Percentiles rank a stretch among this genome's conserved stretches.
Evolutionary conservation across 768 basidiomycete species (phyloP).

Genomic region (Mycena leptocephala): DNA sequence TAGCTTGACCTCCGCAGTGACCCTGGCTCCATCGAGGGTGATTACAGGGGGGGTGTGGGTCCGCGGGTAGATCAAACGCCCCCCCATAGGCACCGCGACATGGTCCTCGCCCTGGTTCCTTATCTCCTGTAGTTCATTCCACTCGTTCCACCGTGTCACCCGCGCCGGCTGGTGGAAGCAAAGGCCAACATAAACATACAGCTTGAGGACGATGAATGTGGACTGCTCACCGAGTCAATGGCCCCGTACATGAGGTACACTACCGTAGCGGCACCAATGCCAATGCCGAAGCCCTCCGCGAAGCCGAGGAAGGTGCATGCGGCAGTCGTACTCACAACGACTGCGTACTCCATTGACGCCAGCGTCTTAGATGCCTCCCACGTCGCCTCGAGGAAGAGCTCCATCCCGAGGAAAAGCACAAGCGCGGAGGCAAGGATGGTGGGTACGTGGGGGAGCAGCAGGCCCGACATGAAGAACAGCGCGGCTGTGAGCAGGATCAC

Average conservation of each 20-base stretch:
- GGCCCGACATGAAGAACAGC: conserved; percentile 37
- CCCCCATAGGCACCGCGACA: conserved; percentile 6
- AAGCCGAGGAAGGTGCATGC: conserved; percentile 44
- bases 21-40: not conserved
- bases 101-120: not conserved
- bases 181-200: conserved; percentile 36
- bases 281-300: conserved; percentile 44
- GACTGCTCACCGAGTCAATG: conserved; percentile 39
- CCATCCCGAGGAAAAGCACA: conserved; percentile 43
- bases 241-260: conserved; percentile 41
- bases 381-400: conserved; percentile 41
- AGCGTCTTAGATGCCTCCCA: conserved; percentile 43
- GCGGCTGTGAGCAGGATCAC: conserved; percentile 32
- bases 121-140: conserved; percentile 34
- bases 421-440: conserved; percentile 42
- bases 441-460: conserved; percentile 41
- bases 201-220: conserved; percentile 21
- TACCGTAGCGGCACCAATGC: conserved; percentile 38
- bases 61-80: conserved; percentile 7
- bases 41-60: conserved; percentile 21
- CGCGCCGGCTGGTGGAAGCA: conserved; percentile 30
- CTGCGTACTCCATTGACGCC: conserved; percentile 36
- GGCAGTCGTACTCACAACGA: conserved; percentile 39
- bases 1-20: not conserved
- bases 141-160: conserved; percentile 38